Evolutionary conservation across 106 monocot genomes (phyloP), one percentile per base, ranked within the genome.

Genomic region (Alisma plantagoaquatica): DNA sequence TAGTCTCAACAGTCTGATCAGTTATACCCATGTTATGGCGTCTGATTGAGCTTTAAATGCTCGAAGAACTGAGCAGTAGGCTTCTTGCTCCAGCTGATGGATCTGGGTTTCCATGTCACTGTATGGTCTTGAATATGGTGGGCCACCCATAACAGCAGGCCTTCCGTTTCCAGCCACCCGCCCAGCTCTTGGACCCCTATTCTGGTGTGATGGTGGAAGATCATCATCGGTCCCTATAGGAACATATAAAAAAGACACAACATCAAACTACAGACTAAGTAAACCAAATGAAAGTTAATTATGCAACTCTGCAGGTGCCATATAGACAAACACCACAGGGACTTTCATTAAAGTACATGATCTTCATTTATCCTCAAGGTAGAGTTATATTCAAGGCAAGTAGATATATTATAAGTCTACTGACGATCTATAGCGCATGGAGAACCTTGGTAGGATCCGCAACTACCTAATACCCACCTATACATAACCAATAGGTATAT

Each of bases 1-100:
- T 7, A 38, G 6, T 6, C 6, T 38, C 35, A 7, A 38, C 14
- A 38, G 35, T 14, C 6, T 38, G 35, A 38, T 6, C 35, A 38
- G 35, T n/a, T 26, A 41, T 77, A 99, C 98, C 98, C 98, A 99
- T 61, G 86, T 86, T 47, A 99, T 90, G 10, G 86, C 90, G 75
- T 99, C 98, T 54, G 98, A 90, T 54, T 99, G 98, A 44, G 90
- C 98, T 63, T 91, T 90, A 53, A 99, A 99, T 57, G 98, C 98
- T 12, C 86, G 66, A 52, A 99, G 82, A 79, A 99, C 90, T 20
- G 86, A 74, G 54, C 69, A 72, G 24, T 99, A 99, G 45, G 98
- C 98, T 51, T 99, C 98, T 64, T 82, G 85, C 49, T 99, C 98
- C 32, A 99, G 78, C 42, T 54, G 71, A 67, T 99, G 98, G 18